Evolutionary conservation across 2,329 filamentous ascomycete species (phyloP).

Genomic region (Ophiostoma ulmi): DNA sequence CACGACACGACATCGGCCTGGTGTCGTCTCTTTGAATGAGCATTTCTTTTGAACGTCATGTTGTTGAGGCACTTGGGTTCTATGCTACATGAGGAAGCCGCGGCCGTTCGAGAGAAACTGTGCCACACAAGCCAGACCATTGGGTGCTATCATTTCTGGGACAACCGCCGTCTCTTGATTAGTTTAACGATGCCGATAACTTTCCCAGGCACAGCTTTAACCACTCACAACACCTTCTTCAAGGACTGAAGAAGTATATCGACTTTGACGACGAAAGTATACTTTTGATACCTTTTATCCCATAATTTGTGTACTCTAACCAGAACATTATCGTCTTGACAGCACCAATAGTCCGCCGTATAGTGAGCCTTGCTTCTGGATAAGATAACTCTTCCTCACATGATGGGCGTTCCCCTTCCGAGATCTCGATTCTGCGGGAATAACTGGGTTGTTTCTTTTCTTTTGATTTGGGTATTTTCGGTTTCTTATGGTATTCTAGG

Average conservation of each 20-base stretch:
- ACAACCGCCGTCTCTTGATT: background rate
- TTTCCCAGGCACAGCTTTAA: background rate
- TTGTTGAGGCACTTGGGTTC: background rate
- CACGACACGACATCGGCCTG: background rate
- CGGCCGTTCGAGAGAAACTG: background rate
- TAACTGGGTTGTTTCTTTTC: too few relatives aligned
- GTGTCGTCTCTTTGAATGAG: background rate
- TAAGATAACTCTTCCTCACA: background rate
- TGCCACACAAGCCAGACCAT: background rate
- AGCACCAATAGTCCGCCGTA: background rate
- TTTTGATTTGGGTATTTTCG: too few relatives aligned
- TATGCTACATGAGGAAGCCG: background rate
- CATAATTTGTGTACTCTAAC: background rate
- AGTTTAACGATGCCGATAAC: background rate
- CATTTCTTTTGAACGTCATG: background rate
- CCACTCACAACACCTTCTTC: background rate
- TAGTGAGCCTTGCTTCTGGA: background rate
- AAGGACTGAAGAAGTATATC: background rate
- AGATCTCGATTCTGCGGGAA: too few relatives aligned
- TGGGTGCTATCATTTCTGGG: background rate
- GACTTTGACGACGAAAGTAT: background rate
- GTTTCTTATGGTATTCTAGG: too few relatives aligned
- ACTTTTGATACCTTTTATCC: background rate
- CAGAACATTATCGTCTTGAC: background rate
- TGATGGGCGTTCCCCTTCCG: background rate